Base-by-base conservation (phyloP, 202 grass and related monocot species). In the Dendrocalamus latiflorus region DNA sequence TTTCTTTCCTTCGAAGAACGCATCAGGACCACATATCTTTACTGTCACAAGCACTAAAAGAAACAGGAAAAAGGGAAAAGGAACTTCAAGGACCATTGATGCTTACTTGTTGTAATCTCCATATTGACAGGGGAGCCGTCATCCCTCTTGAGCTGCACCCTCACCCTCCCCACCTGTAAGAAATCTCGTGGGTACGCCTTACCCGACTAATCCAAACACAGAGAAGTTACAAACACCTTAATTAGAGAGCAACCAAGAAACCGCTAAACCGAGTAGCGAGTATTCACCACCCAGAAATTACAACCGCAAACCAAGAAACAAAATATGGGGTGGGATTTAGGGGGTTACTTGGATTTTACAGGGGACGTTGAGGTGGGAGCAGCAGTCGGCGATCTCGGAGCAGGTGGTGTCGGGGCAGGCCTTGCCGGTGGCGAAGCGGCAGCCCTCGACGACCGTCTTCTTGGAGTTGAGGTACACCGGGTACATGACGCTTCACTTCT, bases 111-210 rank as follows among this genome's bases (percentile, higher is more conserved):
- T 94, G 38, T 88, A 74, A 98, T 90, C 34, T 77, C 76, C 60
- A 90, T 85, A 82, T 94, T 98, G 79, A 68, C 75, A 13, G 83
- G 75, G 61, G 95, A 88, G 10, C 92, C 95, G 20, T 98, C 95
- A 54, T 94, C 86, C 55, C 75, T 89, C 51, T 86, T 94, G 78
- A 98, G 88, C 73, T 93, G 90, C 85, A 91, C 86, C 80, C 90
- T 94, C 33, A 98, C 90, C 76, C 92, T 93, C 78, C 95, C 92
- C 9, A 86, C 81, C 89, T 91, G 88, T 86, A 93, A 93, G 87
- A 98, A 98, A 69, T 98, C 95, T 67, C 92, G 78, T 20, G 92
- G 92, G 28, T 98, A 98, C 65, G 88, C 90, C 86, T 98, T 94
- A 58, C 93, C 95, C 81, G 91, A 14, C 95, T 98, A 81, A 67